Conservation (phyloP, 139 green algal genomes). For the Chlorella sp. region DNA sequence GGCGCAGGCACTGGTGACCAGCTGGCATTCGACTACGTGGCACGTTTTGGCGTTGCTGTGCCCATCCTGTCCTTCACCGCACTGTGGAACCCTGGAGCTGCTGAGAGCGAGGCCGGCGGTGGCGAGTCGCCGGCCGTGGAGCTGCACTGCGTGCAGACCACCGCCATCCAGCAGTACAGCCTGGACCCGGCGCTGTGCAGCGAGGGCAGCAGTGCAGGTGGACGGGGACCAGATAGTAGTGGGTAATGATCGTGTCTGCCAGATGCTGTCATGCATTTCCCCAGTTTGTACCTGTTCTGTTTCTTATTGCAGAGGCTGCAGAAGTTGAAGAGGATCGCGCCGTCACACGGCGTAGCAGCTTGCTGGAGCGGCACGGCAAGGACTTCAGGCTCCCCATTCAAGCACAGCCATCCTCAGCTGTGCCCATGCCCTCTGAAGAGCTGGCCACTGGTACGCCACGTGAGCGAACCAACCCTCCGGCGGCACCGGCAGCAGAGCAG, state of each 20-base stretch:
- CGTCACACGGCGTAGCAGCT: conserved; percentile 5
- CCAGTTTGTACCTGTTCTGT: too few relatives aligned
- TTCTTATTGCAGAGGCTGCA: neutral
- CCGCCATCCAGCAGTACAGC: conserved; percentile 90
- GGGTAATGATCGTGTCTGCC: too few relatives aligned
- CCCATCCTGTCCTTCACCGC: conserved; percentile 83
- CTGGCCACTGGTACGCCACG: neutral
- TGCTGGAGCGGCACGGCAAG: neutral
- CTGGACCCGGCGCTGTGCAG: conserved; percentile 71
- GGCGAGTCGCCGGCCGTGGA: conserved; percentile 26
- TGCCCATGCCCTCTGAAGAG: conserved; percentile 20
- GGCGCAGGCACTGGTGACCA: neutral
- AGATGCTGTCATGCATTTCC: too few relatives aligned
- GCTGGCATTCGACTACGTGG: conserved; percentile 69
- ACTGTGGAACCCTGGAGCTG: conserved; percentile 26
- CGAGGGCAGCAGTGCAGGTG: neutral
- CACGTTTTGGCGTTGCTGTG: conserved; percentile 75
- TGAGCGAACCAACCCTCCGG: neutral
- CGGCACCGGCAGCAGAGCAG: neutral
- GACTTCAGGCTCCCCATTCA: neutral
- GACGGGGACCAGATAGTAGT: too few relatives aligned
- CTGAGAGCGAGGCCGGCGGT: neutral
- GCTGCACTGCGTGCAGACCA: conserved; percentile 80
- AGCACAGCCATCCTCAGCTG: neutral
- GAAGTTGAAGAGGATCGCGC: neutral